Conservation (phyloP, 2,329 filamentous ascomycete species). For the Lizonia empirigonia region DNA sequence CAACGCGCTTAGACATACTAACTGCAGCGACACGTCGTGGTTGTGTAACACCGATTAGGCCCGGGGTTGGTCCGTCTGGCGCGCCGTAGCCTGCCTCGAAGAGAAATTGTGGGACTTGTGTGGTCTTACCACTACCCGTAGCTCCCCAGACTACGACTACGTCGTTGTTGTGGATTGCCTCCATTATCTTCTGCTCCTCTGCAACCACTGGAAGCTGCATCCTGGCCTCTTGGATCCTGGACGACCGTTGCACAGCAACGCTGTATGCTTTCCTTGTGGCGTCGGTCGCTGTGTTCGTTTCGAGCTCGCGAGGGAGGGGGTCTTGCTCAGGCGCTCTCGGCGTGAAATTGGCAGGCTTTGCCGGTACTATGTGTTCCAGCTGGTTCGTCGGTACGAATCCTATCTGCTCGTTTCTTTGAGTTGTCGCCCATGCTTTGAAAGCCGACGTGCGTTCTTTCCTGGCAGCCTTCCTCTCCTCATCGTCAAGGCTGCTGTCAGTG, state of each 20-base stretch:
- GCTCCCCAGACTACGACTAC: slow-evolving; percentile 91
- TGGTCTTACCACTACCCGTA: slow-evolving; percentile 97
- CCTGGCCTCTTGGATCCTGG: slow-evolving; percentile 78
- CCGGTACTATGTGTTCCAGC: slow-evolving; percentile 38
- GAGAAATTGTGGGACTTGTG: slow-evolving; percentile 94
- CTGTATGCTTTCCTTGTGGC: slow-evolving; percentile 74
- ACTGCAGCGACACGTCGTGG: slow-evolving; percentile 93
- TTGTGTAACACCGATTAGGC: slow-evolving; percentile 94
- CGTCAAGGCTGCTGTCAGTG: slow-evolving; percentile 40
- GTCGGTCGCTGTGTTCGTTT: slow-evolving; percentile 61
- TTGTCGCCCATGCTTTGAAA: slow-evolving; percentile 92
- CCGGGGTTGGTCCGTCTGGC: slow-evolving; percentile 76
- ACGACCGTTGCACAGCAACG: slow-evolving; percentile 70
- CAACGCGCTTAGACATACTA: slow-evolving; percentile 93
- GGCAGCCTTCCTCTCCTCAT: slow-evolving; percentile 47
- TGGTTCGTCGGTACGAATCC: slow-evolving; percentile 64
- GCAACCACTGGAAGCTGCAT: slow-evolving; percentile 86
- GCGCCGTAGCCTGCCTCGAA: slow-evolving; percentile 93
- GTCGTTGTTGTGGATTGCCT: slow-evolving; percentile 90
- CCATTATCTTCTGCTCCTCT: slow-evolving; percentile 97
- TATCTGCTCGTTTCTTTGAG: slow-evolving; percentile 82
- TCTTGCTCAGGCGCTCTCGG: slow-evolving; percentile 73
- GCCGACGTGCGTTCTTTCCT: slow-evolving; percentile 63
- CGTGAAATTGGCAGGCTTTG: slow-evolving; percentile 67
- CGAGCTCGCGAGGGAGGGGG: slow-evolving; percentile 69